Evolutionary conservation across 2,329 filamentous ascomycete species (phyloP).

Genomic region (Diaporthe nobilis): DNA sequence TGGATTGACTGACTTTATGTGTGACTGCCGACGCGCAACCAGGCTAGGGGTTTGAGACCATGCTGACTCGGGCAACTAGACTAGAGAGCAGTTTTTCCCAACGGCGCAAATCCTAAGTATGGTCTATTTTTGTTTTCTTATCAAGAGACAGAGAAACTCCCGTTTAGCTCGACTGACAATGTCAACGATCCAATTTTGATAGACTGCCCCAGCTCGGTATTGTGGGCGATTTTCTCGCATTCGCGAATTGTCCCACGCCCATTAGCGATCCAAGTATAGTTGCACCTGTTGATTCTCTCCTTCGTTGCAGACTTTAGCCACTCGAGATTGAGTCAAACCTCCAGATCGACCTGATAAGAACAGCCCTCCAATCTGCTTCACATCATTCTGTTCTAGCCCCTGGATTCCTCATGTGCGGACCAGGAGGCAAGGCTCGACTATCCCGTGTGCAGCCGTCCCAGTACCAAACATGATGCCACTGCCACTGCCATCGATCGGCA

Average conservation of each 20-base stretch:
- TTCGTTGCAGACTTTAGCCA: no score
- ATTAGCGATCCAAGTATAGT: no score
- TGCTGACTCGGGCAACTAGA: constrained; percentile 4
- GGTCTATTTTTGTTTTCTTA: not conserved
- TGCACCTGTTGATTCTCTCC: no score
- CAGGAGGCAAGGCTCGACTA: not conserved
- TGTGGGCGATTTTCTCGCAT: no score
- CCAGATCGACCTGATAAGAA: not conserved
- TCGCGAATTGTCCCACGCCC: no score
- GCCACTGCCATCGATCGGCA: constrained; percentile 67
- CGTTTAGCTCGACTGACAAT: not conserved
- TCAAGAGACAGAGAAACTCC: not conserved
- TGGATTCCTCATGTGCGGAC: not conserved
- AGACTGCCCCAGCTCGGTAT: not conserved
- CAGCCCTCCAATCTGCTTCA: not conserved
- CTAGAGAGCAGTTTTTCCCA: not conserved
- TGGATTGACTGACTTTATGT: not conserved
- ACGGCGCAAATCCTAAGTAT: not conserved
- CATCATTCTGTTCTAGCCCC: not conserved
- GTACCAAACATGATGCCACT: not conserved
- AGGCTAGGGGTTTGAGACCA: not conserved
- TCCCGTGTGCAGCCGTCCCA: constrained; percentile 51
- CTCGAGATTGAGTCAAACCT: not conserved
- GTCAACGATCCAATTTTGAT: not conserved
- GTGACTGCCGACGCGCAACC: constrained; percentile 25